Evolutionary conservation across 2,329 filamentous ascomycete genomes (phyloP), one percentile per base, ranked within the genome.

Genomic region (Colletotrichum sansevieriae): DNA sequence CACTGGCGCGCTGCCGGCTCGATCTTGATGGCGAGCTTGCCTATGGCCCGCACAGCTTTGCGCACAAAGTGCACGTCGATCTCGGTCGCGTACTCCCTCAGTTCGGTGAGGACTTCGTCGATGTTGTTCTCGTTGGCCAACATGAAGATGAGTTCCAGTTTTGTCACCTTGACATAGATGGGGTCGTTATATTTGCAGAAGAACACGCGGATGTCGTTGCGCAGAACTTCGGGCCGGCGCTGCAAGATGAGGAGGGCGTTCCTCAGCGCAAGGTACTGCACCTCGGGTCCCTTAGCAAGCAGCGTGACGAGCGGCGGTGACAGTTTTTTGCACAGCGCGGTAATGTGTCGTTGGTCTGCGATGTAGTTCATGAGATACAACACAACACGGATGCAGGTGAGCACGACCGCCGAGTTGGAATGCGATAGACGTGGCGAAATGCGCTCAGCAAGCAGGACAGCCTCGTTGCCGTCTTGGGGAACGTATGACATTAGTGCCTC

Each of bases 181-280:
- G 96, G 96, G 77, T 99, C 96, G 79, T 99, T 99, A 82, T 99
- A 99, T 85, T 99, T 99, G 89, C 96, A 99, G 82, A 99, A 99
- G 83, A 99, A 99, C 37, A 99, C 96, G 54, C 96, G 90, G 71
- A 99, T 98, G 79, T 99, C 96, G 80, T 98, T 98, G 71, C 94
- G 90, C 62, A 99, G 82, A 9, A 99, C 95, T 76, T 98, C 96
- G 0, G 96, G 96, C 64, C 95, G 88, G 74, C 95, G 88, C 79
- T 99, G 96, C 60, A 99, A 84, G 73, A 99, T 99, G 13, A 99
- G 85, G 2, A 99, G 86, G 0, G 96, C 96, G 77, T 99, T 99
- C 71, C 96, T 88, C 18, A 99, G 86, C 0, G 96, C 96, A 7
- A 99, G 87, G 77, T 99, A 99, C 78, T 99, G 96, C n/a, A 99